Base-by-base conservation (phyloP, 2,329 filamentous ascomycete species). In the Venturia nashicola region DNA sequence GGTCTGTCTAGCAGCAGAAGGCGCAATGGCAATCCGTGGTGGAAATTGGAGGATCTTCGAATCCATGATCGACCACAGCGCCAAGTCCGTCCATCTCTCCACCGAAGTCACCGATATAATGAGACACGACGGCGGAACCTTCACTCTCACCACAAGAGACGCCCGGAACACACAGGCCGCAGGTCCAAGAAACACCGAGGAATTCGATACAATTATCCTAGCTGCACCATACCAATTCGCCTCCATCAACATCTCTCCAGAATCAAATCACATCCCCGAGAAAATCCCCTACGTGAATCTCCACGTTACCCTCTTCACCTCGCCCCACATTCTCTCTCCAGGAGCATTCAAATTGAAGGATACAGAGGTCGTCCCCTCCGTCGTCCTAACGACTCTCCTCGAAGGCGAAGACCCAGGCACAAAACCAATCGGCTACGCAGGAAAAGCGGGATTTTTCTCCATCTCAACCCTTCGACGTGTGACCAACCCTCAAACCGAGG, bases 31-130 rank as follows among this genome's bases (percentile, higher is more conserved):
- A 20, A 83, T 97, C 0, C 75, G 83, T 16, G 91, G 91, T 7
- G 94, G 94, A 1, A 99, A 97, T 74, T 97, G 92, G 91, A 86
- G 85, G 69, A 96, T 99, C 63, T 99, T 99, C 71, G 82, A 87
- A n/a, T 77, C 81, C 55, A 95, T 97, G 88, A 77, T 93, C 1
- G 79, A 83, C 44, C 76, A 79, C 0, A 87, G 90, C 1, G 76
- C 80, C 3, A 86, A 89, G 0, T 74, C 78, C 0, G 68, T 92
- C 5, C 76, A 78, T 46, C 77, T 89, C 32, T 88, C 92, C 69
- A 89, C 87, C 0, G 80, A 83, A 0, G 87, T 97, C 0, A 79
- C 80, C 0, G 78, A 77, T 4, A 83, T 96, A 61, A 72, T 76
- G 1, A 72, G 71, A 59, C 71, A 71, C 32, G 34, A 67, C 6